Evolutionary conservation across 2,329 filamentous ascomycete species (phyloP).

Genomic region (Diaporthe ilicicola): DNA sequence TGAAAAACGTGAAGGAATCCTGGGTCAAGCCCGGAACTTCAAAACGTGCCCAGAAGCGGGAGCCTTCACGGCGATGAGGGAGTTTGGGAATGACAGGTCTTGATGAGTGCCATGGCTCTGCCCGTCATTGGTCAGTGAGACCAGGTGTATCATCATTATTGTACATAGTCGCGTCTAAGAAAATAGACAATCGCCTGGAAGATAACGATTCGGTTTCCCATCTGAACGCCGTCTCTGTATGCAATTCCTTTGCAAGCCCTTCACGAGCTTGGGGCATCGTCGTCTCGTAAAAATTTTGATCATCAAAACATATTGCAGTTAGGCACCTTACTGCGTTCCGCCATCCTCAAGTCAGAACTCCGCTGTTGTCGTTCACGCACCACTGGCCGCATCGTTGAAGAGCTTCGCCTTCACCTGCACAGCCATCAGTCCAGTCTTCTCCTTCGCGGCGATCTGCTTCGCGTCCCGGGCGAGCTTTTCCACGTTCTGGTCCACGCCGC

Average conservation of each 20-base stretch:
- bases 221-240: constrained; percentile 33
- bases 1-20: neutral
- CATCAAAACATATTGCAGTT: neutral
- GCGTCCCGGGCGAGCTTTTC: constrained; percentile 69
- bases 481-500: constrained; percentile 57
- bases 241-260: neutral
- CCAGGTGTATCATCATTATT: constrained; percentile 24
- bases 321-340: constrained; percentile 14
- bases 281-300: neutral
- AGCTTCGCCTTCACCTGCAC: constrained; percentile 70
- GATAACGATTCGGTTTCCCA: constrained; percentile 19
- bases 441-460: constrained; percentile 68
- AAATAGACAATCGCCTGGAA: constrained; percentile 23
- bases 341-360: neutral
- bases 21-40: neutral
- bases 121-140: neutral
- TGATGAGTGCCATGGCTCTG: neutral
- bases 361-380: constrained; percentile 6
- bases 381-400: constrained; percentile 56
- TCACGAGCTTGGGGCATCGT: constrained; percentile 5
- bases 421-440: constrained; percentile 69
- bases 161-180: constrained; percentile 22
- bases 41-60: neutral
- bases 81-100: neutral
- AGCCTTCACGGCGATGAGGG: neutral